These are phyloP conservation scores for Tulasnella calospora DNA, from an alignment of 768 basidiomycete species.

Conservation along the genomic window DNA sequence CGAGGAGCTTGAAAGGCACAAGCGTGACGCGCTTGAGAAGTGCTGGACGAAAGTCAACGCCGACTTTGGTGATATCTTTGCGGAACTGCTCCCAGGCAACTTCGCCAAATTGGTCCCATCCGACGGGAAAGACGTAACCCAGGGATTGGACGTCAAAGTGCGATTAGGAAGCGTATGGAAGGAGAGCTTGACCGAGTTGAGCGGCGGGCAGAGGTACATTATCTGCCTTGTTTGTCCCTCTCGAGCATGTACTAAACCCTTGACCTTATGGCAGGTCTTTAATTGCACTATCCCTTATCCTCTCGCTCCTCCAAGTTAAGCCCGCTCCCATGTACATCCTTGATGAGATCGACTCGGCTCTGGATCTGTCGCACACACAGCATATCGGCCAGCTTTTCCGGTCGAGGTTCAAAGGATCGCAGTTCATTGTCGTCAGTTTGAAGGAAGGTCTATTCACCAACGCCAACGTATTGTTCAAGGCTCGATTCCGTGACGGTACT, in stretches of 20 bases:
- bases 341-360: constrained; percentile 96
- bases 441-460: constrained; percentile 98
- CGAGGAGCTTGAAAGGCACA: constrained; percentile 86
- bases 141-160: constrained; percentile 97
- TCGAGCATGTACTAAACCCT: constrained; percentile 9
- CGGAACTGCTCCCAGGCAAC: constrained; percentile 90
- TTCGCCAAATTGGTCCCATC: constrained; percentile 93
- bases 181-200: constrained; percentile 91
- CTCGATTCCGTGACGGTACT: constrained; percentile 91
- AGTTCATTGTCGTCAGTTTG: constrained; percentile 95
- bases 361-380: constrained; percentile 93
- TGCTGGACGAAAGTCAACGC: constrained; percentile 95
- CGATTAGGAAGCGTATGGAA: constrained; percentile 95
- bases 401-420: constrained; percentile 93
- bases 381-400: constrained; percentile 98
- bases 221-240: neutral
- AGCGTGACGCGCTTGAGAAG: constrained; percentile 85
- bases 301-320: constrained; percentile 98
- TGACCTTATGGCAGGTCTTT: constrained; percentile 59
- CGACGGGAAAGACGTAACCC: constrained; percentile 87
- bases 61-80: constrained; percentile 95
- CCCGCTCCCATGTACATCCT: constrained; percentile 99
- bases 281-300: constrained; percentile 95
- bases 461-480: constrained; percentile 91
- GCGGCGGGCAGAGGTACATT: constrained; percentile 88